Conservation (phyloP, 768 basidiomycete species). For the Mycena venus region DNA sequence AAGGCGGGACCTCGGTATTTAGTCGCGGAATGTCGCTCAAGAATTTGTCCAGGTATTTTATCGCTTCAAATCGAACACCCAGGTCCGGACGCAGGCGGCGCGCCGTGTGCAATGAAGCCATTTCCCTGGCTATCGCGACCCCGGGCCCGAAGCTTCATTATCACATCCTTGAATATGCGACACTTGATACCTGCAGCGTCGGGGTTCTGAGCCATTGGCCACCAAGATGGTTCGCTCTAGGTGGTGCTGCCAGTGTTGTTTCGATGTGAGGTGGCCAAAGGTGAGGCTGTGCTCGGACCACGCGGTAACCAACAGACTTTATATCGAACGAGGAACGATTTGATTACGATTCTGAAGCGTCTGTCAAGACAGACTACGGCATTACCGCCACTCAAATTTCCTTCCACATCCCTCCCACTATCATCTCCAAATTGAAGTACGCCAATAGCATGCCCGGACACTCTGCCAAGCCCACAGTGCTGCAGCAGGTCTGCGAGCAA, state of each 20-base stretch:
- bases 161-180: conserved; percentile 5
- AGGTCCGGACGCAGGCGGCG: neutral
- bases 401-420: no score
- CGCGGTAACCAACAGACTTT: no score
- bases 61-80: neutral
- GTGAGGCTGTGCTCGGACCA: neutral
- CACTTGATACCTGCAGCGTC: no score
- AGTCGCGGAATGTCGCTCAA: neutral
- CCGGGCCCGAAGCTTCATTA: neutral
- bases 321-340: no score
- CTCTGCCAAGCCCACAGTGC: no score
- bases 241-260: no score
- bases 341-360: no score
- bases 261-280: neutral
- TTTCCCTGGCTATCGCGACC: neutral
- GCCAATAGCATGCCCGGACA: no score
- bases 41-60: neutral
- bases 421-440: no score
- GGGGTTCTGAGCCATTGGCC: conserved; percentile 1
- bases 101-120: neutral
- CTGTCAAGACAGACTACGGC: no score
- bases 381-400: no score
- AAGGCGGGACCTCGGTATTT: neutral
- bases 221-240: neutral
- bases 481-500: no score